Evolutionary conservation across 805 yeast genomes (phyloP).

Genomic region (Yarrowia sp.): DNA sequence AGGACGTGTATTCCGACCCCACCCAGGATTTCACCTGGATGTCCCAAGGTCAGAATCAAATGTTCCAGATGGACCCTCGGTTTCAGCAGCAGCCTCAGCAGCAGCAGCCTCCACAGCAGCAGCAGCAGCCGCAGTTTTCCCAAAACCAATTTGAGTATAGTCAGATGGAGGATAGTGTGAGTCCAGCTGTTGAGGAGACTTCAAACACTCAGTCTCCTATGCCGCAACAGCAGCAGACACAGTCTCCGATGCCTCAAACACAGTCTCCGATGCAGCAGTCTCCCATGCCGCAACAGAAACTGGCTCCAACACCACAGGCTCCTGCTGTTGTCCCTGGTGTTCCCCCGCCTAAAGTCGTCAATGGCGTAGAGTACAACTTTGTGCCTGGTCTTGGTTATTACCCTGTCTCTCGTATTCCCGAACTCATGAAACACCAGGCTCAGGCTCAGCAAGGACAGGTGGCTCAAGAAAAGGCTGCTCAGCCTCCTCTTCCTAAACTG

Average conservation of each 20-base stretch:
- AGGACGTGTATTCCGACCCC: neutral
- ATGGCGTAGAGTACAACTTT: slow-evolving; percentile 14
- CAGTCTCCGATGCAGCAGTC: too few relatives aligned
- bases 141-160: too few relatives aligned
- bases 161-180: too few relatives aligned
- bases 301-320: neutral
- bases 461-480: neutral
- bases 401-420: slow-evolving; percentile 1
- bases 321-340: neutral
- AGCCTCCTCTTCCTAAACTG: neutral
- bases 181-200: too few relatives aligned
- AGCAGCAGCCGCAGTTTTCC: neutral
- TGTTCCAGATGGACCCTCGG: neutral
- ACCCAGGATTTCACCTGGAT: slow-evolving; percentile 11
- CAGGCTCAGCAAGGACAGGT: neutral
- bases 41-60: neutral
- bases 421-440: neutral
- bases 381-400: slow-evolving; percentile 13
- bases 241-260: too few relatives aligned
- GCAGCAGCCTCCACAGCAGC: neutral
- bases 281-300: neutral
- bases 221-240: neutral
- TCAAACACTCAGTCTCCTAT: too few relatives aligned
- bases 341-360: slow-evolving; percentile 19
- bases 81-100: neutral